phyloP scores from a whole-genome alignment of 2,329 filamentous ascomycete genomes.

The Cordyceps javanica region DNA sequence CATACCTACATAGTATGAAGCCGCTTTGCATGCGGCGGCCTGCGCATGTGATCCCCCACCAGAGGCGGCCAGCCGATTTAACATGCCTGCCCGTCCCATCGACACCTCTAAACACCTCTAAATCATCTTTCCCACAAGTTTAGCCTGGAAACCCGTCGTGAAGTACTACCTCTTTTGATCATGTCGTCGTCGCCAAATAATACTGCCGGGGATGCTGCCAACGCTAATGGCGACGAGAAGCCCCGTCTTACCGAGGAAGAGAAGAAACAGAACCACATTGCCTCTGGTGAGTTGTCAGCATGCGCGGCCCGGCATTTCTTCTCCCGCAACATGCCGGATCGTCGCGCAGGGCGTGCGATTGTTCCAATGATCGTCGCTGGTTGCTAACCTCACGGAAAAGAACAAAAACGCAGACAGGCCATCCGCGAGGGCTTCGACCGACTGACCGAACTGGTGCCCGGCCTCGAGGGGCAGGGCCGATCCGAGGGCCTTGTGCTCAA shows the following conservation, averaged over 20 bases:
- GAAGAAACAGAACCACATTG: slow-evolving; percentile 51
- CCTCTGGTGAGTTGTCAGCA: slow-evolving; percentile 37
- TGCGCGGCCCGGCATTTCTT: not conserved
- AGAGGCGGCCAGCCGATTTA: not conserved
- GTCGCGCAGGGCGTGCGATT: not conserved
- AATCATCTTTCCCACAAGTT: not conserved
- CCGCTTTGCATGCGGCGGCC: not conserved
- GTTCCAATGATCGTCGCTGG: not conserved
- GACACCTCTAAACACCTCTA: not conserved
- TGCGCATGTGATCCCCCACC: slow-evolving; percentile 12
- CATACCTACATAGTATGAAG: not conserved
- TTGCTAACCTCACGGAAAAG: slow-evolving; percentile 18
- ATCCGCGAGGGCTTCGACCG: slow-evolving; percentile 82
- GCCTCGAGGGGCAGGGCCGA: slow-evolving; percentile 73
- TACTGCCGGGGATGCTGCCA: slow-evolving; percentile 21
- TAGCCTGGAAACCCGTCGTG: not conserved
- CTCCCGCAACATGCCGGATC: not conserved
- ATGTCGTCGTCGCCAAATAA: slow-evolving; percentile 26
- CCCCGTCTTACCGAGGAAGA: slow-evolving; percentile 47
- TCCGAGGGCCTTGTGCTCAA: slow-evolving; percentile 81
- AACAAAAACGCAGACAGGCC: slow-evolving; percentile 46
- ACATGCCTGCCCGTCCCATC: not conserved
- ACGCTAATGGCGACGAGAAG: slow-evolving; percentile 35
- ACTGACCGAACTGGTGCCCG: slow-evolving; percentile 73
- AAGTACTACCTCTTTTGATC: not conserved